A percentile compares a stretch with the other conserved stretches of the same genome.
Conservation (phyloP, 306 rosid species). For the Corylus heterophylla region DNA sequence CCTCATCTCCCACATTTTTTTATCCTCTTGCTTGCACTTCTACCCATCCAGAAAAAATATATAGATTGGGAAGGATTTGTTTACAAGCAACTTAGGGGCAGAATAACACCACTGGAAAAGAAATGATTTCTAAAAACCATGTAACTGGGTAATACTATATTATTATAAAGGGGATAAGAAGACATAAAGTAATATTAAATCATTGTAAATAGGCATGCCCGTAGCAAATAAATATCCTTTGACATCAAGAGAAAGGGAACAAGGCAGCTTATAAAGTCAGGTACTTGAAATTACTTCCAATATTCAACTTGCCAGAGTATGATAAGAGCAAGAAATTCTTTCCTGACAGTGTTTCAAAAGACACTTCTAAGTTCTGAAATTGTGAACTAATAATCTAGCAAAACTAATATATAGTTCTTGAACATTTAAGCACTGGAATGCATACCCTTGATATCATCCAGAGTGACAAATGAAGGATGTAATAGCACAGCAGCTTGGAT, state of each 20-base stretch:
- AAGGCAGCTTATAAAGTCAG: neutral
- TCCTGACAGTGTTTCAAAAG: neutral
- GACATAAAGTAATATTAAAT: neutral
- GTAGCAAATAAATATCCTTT: neutral
- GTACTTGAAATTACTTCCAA: neutral
- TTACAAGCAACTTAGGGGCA: neutral
- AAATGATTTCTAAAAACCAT: neutral
- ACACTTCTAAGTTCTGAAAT: neutral
- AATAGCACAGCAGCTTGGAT: slow-evolving; percentile 64
- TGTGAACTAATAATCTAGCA: neutral
- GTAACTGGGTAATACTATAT: neutral
- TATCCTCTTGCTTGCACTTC: neutral
- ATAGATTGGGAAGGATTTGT: neutral
- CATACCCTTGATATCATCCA: slow-evolving; percentile 66
- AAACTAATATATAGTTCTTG: neutral
- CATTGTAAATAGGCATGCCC: neutral
- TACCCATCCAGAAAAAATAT: neutral
- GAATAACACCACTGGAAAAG: neutral
- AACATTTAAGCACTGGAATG: neutral
- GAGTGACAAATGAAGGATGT: slow-evolving; percentile 67
- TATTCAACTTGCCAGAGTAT: neutral
- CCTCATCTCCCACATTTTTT: neutral
- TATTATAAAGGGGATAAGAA: no score
- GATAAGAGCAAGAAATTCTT: neutral
- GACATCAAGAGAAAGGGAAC: neutral